Evolutionary conservation across 2,329 filamentous ascomycete species (phyloP).

Genomic region (Xylaria sp.): DNA sequence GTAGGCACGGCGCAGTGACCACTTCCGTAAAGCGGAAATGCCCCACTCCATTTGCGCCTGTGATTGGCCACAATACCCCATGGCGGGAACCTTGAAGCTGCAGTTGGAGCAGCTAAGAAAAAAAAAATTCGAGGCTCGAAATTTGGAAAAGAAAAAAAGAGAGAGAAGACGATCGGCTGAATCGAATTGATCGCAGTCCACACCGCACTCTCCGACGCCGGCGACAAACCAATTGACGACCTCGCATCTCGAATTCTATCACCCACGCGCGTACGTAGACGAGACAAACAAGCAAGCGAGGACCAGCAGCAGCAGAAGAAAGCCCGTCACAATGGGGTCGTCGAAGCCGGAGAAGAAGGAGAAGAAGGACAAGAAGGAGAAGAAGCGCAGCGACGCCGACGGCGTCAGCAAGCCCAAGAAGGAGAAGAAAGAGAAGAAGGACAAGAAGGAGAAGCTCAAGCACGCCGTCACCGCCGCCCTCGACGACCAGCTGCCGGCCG

Average conservation of each 20-base stretch:
- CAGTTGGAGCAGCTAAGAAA: conserved; percentile 11
- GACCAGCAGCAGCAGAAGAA: not conserved
- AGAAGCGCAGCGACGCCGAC: conserved; percentile 57
- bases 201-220: not conserved
- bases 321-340: conserved; percentile 33
- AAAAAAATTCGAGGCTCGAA: conserved; percentile 30
- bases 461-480: conserved; percentile 61
- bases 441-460: conserved; percentile 74
- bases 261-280: conserved; percentile 2
- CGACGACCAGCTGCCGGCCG: conserved; percentile 65
- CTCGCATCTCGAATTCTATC: not conserved
- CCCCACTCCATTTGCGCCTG: conserved; percentile 9
- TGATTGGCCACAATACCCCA: conserved; percentile 28
- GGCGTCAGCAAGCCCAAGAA: conserved; percentile 60
- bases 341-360: conserved; percentile 45
- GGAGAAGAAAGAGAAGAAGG: conserved; percentile 65
- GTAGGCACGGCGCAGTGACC: not conserved
- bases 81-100: conserved; percentile 23
- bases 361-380: conserved; percentile 62
- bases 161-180: not conserved
- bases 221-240: not conserved
- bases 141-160: conserved; percentile 2
- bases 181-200: not conserved
- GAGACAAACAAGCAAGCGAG: not conserved
- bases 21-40: conserved; percentile 22